Percentiles rank a stretch among this genome's conserved stretches.
These are phyloP conservation scores for Groenewaldozyma sp. DNA, from an alignment of 1,139 yeast species.

Conservation along the genomic window DNA sequence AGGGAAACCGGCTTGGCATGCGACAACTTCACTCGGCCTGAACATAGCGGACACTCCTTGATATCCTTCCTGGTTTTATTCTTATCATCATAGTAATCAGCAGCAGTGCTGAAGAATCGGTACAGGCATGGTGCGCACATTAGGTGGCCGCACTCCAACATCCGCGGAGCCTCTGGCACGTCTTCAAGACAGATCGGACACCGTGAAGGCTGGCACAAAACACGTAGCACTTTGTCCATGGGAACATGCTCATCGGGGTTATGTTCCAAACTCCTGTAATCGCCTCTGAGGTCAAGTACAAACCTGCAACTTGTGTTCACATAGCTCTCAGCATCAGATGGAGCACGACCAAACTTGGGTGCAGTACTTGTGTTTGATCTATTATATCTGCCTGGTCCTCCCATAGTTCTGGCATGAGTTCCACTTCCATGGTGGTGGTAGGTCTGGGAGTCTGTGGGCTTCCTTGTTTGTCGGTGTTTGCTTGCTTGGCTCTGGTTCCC, in stretches of 20 bases:
- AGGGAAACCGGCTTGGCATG: slow-evolving; percentile 61
- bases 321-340: slow-evolving; percentile 58
- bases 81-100: slow-evolving; percentile 19
- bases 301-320: slow-evolving; percentile 82
- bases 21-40: slow-evolving; percentile 48
- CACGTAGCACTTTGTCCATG: slow-evolving; percentile 53
- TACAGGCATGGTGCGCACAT: slow-evolving; percentile 77
- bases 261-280: slow-evolving; percentile 45
- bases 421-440: slow-evolving; percentile 1
- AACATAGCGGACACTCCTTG: slow-evolving; percentile 82
- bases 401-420: no score
- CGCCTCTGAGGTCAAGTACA: slow-evolving; percentile 53
- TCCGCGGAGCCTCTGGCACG: slow-evolving; percentile 82
- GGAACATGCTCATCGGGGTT: slow-evolving; percentile 75
- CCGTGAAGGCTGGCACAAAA: slow-evolving; percentile 61
- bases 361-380: no score
- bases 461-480: slow-evolving; percentile 1
- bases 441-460: not conserved
- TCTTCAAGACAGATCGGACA: slow-evolving; percentile 92
- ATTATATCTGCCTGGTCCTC: no score
- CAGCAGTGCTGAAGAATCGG: slow-evolving; percentile 56
- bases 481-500: slow-evolving; percentile 1
- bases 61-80: slow-evolving; percentile 35
- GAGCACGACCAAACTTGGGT: slow-evolving; percentile 6
- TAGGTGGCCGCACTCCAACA: slow-evolving; percentile 92